phyloP scores from a whole-genome alignment of 257 asterid species.

The Nicotiana undulata region DNA sequence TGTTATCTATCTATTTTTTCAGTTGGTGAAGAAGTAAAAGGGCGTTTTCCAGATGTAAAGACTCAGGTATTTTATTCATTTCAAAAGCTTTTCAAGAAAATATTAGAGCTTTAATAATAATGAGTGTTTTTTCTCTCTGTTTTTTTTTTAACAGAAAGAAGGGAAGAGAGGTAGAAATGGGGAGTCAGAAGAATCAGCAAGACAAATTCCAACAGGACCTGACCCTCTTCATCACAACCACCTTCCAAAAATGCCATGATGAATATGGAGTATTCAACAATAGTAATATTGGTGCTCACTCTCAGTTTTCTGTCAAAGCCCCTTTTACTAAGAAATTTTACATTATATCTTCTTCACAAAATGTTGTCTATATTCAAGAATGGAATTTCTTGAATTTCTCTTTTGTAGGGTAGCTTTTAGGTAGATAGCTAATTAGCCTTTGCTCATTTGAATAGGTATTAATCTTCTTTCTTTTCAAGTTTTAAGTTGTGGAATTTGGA shows the following conservation, averaged over 20 bases:
- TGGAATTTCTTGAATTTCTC: too few species aligned
- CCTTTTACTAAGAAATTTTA: neutral
- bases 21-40: neutral
- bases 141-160: neutral
- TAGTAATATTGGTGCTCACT: neutral
- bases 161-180: neutral
- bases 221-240: constrained; percentile 18
- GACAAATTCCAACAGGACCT: constrained; percentile 20
- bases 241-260: neutral
- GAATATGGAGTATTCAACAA: neutral
- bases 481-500: neutral
- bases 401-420: too few species aligned
- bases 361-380: neutral
- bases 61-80: neutral
- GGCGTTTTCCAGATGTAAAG: neutral
- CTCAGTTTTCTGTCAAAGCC: neutral
- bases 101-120: too few species aligned
- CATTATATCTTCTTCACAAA: neutral
- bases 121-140: too few species aligned
- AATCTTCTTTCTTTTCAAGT: neutral
- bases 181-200: neutral
- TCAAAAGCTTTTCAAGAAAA: too few species aligned
- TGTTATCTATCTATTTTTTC: neutral
- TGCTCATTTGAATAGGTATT: neutral
- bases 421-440: neutral